Conservation (phyloP, 805 yeast species). For the Kuraishia hungarica region DNA sequence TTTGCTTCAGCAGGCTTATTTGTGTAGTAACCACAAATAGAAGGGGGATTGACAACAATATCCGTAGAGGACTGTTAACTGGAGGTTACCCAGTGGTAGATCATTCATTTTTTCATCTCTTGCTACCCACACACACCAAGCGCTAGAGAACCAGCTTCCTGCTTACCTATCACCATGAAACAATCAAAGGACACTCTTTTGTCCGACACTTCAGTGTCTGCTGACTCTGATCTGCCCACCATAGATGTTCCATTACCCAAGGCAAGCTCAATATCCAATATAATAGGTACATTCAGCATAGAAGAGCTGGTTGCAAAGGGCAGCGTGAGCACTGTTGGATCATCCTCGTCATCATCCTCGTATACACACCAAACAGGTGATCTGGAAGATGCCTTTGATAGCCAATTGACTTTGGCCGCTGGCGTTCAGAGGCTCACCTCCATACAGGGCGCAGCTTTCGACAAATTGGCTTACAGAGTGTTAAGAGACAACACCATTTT, state of each 20-base stretch:
- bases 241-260: constrained; percentile 1
- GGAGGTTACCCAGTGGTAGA: no score
- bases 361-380: constrained; percentile 1
- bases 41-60: no score
- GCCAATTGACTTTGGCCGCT: constrained; percentile 8
- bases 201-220: neutral
- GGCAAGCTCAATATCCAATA: neutral
- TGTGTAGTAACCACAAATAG: no score
- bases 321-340: neutral
- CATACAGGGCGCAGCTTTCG: constrained; percentile 13
- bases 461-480: constrained; percentile 22
- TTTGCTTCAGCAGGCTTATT: no score
- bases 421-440: constrained; percentile 9
- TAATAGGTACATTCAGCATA: neutral
- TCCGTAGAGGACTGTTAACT: no score
- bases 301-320: neutral
- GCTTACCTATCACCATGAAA: neutral
- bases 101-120: no score
- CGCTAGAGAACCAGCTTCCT: no score
- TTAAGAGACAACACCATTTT: constrained; percentile 24
- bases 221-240: constrained; percentile 2
- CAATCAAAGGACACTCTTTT: neutral
- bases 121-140: no score
- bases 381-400: constrained; percentile 10
- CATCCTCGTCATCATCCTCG: no score